Conservation (phyloP, 306 rosid genomes). For the Glycine latifolia region DNA sequence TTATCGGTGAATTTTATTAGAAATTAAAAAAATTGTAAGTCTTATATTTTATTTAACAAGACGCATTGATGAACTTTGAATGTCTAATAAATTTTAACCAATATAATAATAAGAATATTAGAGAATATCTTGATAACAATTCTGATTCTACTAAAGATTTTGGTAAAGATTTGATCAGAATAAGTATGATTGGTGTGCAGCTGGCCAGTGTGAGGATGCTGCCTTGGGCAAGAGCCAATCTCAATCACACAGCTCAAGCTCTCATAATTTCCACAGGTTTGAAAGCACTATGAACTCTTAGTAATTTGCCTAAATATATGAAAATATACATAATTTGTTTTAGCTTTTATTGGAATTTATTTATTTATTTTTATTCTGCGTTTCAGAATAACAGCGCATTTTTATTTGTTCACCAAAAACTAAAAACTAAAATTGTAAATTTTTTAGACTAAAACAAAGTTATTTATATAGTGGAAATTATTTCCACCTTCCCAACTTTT, state of each 20-base stretch:
- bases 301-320: neutral
- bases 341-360: neutral
- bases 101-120: too few species aligned
- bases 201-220: conserved; percentile 83
- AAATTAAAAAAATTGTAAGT: neutral
- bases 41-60: too few species aligned
- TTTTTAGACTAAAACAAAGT: neutral
- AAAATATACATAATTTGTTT: neutral
- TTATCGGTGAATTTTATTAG: too few species aligned
- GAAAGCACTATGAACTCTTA: neutral
- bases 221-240: conserved; percentile 90
- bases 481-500: neutral
- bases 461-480: neutral
- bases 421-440: too few species aligned
- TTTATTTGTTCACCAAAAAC: neutral
- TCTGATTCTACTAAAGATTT: neutral
- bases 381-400: neutral
- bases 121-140: too few species aligned
- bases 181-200: conserved; percentile 48
- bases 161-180: neutral
- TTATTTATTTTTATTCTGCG: neutral
- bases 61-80: too few species aligned
- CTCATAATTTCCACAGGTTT: conserved; percentile 83
- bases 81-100: too few species aligned
- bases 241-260: conserved; percentile 87